A percentile compares a stretch with the other conserved stretches of the same genome.
These are phyloP conservation scores for Crithidia sp. DNA, from an alignment of 208 protist species.

Conservation along the genomic window DNA sequence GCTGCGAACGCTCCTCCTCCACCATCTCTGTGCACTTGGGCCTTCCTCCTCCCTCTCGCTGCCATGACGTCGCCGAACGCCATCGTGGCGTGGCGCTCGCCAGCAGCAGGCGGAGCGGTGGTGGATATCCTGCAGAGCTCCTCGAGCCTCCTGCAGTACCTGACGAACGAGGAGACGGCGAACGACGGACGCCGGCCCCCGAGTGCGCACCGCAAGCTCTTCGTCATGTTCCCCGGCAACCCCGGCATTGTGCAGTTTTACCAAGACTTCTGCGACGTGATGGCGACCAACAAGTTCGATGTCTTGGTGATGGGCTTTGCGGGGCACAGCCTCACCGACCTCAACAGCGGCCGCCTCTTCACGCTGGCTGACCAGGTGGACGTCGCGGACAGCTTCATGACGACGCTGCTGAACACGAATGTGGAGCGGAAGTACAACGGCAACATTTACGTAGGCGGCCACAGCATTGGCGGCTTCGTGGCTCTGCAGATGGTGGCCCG, in stretches of 20 bases:
- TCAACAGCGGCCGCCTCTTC: conserved; percentile 68
- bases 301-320: conserved; percentile 81
- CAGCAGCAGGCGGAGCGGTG: conserved; percentile 27
- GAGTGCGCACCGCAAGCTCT: conserved; percentile 23
- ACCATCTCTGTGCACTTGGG: too few species aligned
- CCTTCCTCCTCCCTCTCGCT: not conserved
- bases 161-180: conserved; percentile 21
- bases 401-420: conserved; percentile 24
- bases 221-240: conserved; percentile 81
- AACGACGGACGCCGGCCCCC: conserved; percentile 18
- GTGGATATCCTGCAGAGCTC: conserved; percentile 75
- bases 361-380: conserved; percentile 75
- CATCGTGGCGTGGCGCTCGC: conserved; percentile 47
- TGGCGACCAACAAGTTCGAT: conserved; percentile 44
- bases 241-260: conserved; percentile 80
- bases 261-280: conserved; percentile 40
- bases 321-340: conserved; percentile 67
- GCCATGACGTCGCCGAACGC: conserved; percentile 12
- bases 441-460: conserved; percentile 68
- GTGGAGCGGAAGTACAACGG: conserved; percentile 41
- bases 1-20: too few species aligned
- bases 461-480: conserved; percentile 85
- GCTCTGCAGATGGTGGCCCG: conserved; percentile 62
- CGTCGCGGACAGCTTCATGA: conserved; percentile 54
- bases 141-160: conserved; percentile 45